Evolutionary conservation across 352 stramenopile species (phyloP).

Genomic region (Peronospora farinosa): DNA sequence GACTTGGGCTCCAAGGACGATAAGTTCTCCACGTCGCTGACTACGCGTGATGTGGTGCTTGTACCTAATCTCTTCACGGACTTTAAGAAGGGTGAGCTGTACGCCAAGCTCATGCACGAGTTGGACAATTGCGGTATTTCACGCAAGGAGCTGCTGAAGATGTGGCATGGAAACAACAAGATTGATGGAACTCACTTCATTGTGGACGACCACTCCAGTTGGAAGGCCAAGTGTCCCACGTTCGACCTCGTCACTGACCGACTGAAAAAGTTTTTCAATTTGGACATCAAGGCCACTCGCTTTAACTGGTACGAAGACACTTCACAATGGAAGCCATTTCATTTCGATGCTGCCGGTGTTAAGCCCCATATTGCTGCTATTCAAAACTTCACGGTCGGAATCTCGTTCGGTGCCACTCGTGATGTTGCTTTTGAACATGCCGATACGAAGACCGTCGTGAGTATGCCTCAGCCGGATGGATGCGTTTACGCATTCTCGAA

Average conservation of each 20-base stretch:
- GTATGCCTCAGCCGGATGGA: conserved; percentile 90
- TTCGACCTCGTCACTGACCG: conserved; percentile 77
- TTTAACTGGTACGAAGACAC: conserved; percentile 95
- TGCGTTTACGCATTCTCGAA: conserved; percentile 89
- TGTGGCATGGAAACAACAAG: conserved; percentile 84
- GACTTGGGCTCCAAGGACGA: conserved; percentile 50
- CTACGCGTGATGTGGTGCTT: conserved; percentile 56
- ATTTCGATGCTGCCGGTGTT: conserved; percentile 90
- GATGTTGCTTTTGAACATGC: conserved; percentile 90
- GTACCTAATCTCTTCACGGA: conserved; percentile 71
- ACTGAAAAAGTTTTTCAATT: conserved; percentile 84
- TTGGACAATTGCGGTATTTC: conserved; percentile 63
- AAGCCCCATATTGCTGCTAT: conserved; percentile 88
- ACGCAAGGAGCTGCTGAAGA: conserved; percentile 60
- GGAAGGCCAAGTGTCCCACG: conserved; percentile 67
- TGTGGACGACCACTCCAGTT: conserved; percentile 82
- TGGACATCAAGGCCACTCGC: conserved; percentile 85
- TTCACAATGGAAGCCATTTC: conserved; percentile 91
- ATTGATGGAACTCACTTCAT: conserved; percentile 92
- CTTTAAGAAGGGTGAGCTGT: conserved; percentile 65
- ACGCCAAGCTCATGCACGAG: conserved; percentile 58
- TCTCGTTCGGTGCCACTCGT: conserved; percentile 88
- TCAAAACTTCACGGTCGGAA: conserved; percentile 93
- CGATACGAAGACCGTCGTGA: conserved; percentile 76
- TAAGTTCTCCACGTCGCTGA: conserved; percentile 53